phyloP scores from a whole-genome alignment of 176 grass and related monocot genomes.

The Melocanna baccifera region DNA sequence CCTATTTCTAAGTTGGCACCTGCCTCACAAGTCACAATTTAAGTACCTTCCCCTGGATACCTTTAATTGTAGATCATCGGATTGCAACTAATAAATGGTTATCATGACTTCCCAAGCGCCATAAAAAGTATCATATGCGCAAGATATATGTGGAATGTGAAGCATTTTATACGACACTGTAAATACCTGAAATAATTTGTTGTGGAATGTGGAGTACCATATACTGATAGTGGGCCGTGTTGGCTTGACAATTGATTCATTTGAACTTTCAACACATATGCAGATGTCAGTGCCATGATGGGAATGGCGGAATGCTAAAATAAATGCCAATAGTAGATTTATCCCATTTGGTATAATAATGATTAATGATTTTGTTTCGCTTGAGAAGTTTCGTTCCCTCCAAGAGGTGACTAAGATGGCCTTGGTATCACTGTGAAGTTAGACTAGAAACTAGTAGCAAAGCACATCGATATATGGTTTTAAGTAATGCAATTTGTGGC shows the following conservation, averaged over 20 bases:
- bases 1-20: not conserved
- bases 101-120: not conserved
- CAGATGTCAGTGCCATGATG: not conserved
- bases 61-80: not conserved
- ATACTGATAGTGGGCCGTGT: not conserved
- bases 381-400: not conserved
- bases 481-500: not conserved
- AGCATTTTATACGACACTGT: not conserved
- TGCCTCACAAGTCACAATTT: not conserved
- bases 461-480: not conserved
- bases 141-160: not conserved
- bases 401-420: not conserved
- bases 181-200: not conserved
- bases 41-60: not conserved
- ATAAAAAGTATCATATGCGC: not conserved
- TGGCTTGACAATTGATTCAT: not conserved
- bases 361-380: not conserved
- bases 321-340: not conserved
- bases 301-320: not conserved
- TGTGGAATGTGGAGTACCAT: not conserved
- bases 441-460: not conserved
- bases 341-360: not conserved
- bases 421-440: too few species aligned
- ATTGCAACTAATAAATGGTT: too few species aligned
- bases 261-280: constrained; percentile 1